These are phyloP conservation scores for Neofusicoccum parvum DNA, from an alignment of 2,329 filamentous ascomycete genomes.

Conservation along the genomic window DNA sequence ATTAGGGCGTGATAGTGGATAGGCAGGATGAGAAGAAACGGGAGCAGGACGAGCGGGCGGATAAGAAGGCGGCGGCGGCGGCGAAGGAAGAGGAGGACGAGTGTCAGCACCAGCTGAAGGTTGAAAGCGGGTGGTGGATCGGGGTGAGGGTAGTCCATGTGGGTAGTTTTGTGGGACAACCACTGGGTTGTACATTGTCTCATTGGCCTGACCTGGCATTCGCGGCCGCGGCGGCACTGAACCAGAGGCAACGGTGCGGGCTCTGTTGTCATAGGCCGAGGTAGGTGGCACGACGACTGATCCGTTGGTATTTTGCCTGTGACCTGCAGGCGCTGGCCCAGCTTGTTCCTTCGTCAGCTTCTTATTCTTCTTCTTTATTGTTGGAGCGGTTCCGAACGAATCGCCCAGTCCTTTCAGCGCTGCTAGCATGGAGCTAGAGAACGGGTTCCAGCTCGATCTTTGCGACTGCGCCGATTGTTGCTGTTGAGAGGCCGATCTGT, in stretches of 20 bases:
- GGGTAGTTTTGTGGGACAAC: neutral
- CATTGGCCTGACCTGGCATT: neutral
- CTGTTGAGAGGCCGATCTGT: too few relatives aligned
- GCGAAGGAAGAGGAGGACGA: neutral
- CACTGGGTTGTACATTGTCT: neutral
- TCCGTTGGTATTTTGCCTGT: too few relatives aligned
- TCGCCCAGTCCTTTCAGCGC: neutral
- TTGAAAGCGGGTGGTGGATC: neutral
- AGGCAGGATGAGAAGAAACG: too few relatives aligned
- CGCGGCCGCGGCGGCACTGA: neutral
- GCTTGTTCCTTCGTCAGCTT: conserved; percentile 5
- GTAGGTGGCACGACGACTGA: neutral
- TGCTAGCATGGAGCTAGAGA: neutral
- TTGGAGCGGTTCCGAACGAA: neutral
- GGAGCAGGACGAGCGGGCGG: too few relatives aligned
- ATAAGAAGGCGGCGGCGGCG: too few relatives aligned
- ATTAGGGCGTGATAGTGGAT: too few relatives aligned
- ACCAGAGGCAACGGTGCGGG: neutral
- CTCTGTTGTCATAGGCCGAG: neutral
- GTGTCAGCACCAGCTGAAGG: too few relatives aligned
- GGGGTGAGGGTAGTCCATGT: neutral
- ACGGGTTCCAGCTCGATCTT: too few relatives aligned
- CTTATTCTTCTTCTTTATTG: neutral
- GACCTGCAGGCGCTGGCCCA: neutral
- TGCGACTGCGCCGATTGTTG: neutral